Base-by-base conservation (phyloP, 202 grass and related monocot genomes). In the Dendrocalamus latiflorus region DNA sequence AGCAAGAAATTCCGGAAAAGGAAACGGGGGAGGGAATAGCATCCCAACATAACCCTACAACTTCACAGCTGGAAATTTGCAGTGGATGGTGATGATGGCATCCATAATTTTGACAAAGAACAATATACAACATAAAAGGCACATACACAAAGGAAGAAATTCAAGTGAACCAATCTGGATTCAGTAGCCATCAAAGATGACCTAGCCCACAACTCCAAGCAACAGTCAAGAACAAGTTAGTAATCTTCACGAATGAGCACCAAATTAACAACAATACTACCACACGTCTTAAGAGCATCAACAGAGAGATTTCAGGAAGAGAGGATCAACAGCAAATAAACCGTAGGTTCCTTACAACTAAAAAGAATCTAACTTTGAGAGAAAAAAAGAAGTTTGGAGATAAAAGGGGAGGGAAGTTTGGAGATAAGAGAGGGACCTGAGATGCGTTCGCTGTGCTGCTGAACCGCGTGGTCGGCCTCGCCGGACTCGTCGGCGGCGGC, bases 361-460 rank as follows among this genome's bases (percentile, higher is more conserved):
- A 80, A 74, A 79, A 33, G 14, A 55, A 77, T 43, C 65, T 20
- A 89, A 24, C 15, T 76, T 85, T 36, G 39, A 22, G n/a, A 57
- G 50, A 51, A 53, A 8, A 33, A n/a, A n/a, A n/a, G n/a, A n/a
- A n/a, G n/a, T n/a, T n/a, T n/a, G n/a, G n/a, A n/a, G n/a, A n/a
- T n/a, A n/a, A n/a, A n/a, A n/a, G n/a, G n/a, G n/a, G n/a, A n/a
- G n/a, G n/a, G n/a, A n/a, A n/a, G n/a, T n/a, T n/a, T n/a, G n/a
- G n/a, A n/a, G n/a, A n/a, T n/a, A 77, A 47, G 18, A 36, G 61
- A 16, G 16, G 62, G 5, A 87, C 88, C 88, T 74, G 88, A 90
- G 84, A 90, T 90, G 74, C 88, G 88, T 55, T 90, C 88, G 84
- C 79, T 90, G 63, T 79, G 88, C 80, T 79, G 88, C 75, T 90